Percentiles rank a stretch among this genome's conserved stretches.
These are phyloP conservation scores for Auricularia sp. DNA, from an alignment of 768 basidiomycete species.

Conservation along the genomic window DNA sequence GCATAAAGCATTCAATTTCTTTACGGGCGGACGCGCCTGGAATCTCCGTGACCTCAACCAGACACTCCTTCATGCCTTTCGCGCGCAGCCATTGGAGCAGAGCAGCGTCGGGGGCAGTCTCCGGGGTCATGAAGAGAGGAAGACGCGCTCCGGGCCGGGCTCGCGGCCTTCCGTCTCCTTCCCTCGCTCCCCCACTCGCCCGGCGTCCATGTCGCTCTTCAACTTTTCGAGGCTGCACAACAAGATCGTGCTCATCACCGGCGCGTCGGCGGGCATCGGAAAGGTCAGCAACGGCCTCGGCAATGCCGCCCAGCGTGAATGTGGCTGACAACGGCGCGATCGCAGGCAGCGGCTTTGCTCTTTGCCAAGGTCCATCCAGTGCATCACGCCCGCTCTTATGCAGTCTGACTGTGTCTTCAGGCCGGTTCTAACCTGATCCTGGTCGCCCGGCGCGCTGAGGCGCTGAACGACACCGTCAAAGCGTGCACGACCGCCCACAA, in stretches of 20 bases:
- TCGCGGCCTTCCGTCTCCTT: not conserved
- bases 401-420: slow-evolving; percentile 23
- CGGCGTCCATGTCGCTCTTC: slow-evolving; percentile 59
- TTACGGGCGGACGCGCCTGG: slow-evolving; percentile 23
- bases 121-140: not conserved
- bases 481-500: slow-evolving; percentile 61
- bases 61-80: slow-evolving; percentile 39
- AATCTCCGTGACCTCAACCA: slow-evolving; percentile 41
- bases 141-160: not conserved
- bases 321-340: slow-evolving; percentile 1
- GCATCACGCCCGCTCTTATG: not conserved
- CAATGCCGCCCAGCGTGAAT: not conserved
- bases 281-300: slow-evolving; percentile 40
- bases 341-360: slow-evolving; percentile 73
- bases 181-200: not conserved
- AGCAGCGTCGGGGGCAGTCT: not conserved
- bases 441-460: slow-evolving; percentile 66
- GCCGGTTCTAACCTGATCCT: slow-evolving; percentile 84
- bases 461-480: slow-evolving; percentile 57
- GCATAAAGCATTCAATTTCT: too few species aligned
- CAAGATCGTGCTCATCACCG: slow-evolving; percentile 82
- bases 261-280: slow-evolving; percentile 84
- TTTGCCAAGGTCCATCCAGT: slow-evolving; percentile 65
- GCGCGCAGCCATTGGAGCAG: slow-evolving; percentile 44
- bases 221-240: slow-evolving; percentile 68